Evolutionary conservation across 2,329 filamentous ascomycete genomes (phyloP), one percentile per base, ranked within the genome.

Genomic region (Fusarium lateritium): DNA sequence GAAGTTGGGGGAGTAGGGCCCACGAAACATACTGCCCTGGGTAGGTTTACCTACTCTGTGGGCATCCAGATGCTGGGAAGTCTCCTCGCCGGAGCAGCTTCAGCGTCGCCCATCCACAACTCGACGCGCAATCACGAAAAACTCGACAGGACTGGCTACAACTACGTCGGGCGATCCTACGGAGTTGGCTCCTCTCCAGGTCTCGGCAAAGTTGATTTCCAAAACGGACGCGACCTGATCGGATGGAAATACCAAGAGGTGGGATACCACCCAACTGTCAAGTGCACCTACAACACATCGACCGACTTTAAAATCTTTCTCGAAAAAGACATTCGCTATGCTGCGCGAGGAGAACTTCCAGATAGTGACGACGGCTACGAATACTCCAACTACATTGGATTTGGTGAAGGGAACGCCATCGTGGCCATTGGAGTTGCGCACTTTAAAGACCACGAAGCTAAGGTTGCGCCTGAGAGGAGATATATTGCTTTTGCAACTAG

Each of bases 241-340:
- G 44, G 50, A 10, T 81, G 80, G 61, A 58, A 63, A 11, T 81
- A 77, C 38, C 67, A 77, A 47, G 79, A 82, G 50, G 34, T 65
- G 24, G 78, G 79, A 17, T 81, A 80, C 43, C 26, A 69, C 7
- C 47, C 76, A 15, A 69, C 74, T 10, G 77, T 79, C 8, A 71
- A 63, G 2, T 81, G 79, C 65, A 78, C 76, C 19, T 79, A 81
- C 69, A 82, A 82, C 65, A 31, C 46, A 9, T 77, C 72, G n/a
- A 73, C 71, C 5, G 63, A 77, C 34, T 81, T 79, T 46, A 47
- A 45, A 62, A 28, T 65, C 19, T 11, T 7, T 8, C 14, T 2
- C 2, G 22, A 31, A 5, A 13, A 7, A 3, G 14, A 5, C 6
- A 11, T 51, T 7, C 14, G 22, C 8, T 65, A n/a, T 24, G 19